Percentiles rank a stretch among this genome's conserved stretches.
phyloP scores from a whole-genome alignment of 2,329 filamentous ascomycete species.

The Zymoseptoria passerinii region DNA sequence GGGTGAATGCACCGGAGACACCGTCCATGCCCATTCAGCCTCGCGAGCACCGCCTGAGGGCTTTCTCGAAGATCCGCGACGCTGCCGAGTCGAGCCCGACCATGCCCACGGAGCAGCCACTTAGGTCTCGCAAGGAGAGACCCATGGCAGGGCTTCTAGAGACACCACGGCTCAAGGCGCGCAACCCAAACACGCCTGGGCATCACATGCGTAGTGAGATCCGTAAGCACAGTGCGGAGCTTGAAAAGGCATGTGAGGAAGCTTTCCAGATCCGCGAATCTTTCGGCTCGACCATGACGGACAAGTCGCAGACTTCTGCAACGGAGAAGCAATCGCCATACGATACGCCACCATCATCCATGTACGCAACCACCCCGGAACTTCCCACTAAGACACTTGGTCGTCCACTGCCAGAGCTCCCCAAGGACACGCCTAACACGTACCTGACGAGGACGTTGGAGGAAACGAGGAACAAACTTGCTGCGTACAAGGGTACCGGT shows the following conservation, averaged over 20 bases:
- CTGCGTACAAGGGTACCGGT: constrained; percentile 42
- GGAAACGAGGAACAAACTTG: constrained; percentile 51
- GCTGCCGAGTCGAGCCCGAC: constrained; percentile 24
- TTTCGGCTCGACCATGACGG: constrained; percentile 44
- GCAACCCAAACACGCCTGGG: constrained; percentile 37
- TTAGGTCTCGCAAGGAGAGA: constrained; percentile 31
- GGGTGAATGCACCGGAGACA: constrained; percentile 18
- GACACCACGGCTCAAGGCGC: constrained; percentile 27
- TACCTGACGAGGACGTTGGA: constrained; percentile 48
- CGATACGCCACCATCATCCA: constrained; percentile 32
- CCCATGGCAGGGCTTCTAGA: constrained; percentile 13
- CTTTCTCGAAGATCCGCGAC: constrained; percentile 15
- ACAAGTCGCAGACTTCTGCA: constrained; percentile 32
- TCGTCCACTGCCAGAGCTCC: constrained; percentile 39
- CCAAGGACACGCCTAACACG: constrained; percentile 41
- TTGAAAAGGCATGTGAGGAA: constrained; percentile 85
- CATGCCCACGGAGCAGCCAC: constrained; percentile 22
- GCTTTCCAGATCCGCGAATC: constrained; percentile 67
- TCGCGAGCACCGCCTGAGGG: constrained; percentile 17
- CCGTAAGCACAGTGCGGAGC: constrained; percentile 71
- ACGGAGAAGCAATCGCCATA: constrained; percentile 25
- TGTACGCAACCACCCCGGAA: constrained; percentile 32
- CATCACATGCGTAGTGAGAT: constrained; percentile 66
- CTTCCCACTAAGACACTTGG: constrained; percentile 22
- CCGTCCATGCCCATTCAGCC: constrained; percentile 20